Percentiles rank a stretch among this genome's conserved stretches.
Conservation (phyloP, 2,329 filamentous ascomycete species). For the Penicillium sumatraense region DNA sequence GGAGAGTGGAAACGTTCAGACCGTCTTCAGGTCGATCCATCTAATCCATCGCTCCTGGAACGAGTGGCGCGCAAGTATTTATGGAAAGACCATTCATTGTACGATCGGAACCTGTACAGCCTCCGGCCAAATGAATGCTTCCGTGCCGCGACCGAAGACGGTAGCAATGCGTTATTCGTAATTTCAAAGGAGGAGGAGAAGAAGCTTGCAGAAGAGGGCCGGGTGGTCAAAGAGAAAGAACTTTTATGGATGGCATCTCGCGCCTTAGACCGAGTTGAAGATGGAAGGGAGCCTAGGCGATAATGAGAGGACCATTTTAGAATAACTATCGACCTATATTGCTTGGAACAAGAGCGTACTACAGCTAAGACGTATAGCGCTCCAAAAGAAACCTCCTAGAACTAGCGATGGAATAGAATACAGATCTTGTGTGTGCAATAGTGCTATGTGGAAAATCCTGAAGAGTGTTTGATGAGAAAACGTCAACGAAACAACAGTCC, state of each 20-base stretch:
- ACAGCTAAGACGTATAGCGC: not conserved
- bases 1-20: constrained; percentile 16
- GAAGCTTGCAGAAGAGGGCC: constrained; percentile 1
- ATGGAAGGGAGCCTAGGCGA: constrained; percentile 3
- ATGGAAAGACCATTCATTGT: constrained; percentile 19
- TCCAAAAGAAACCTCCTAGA: not conserved
- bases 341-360: not conserved
- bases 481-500: not conserved
- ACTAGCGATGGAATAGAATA: not conserved
- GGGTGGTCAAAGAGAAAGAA: constrained; percentile 6
- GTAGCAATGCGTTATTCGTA: constrained; percentile 6
- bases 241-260: constrained; percentile 6
- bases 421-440: not conserved
- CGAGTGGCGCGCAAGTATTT: constrained; percentile 17
- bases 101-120: constrained; percentile 13
- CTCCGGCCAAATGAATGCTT: constrained; percentile 14
- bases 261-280: constrained; percentile 4
- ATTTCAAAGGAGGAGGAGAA: constrained; percentile 5
- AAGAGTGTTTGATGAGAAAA: not conserved
- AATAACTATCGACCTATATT: constrained; percentile 1
- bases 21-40: constrained; percentile 12
- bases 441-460: not conserved
- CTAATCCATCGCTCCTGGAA: constrained; percentile 15
- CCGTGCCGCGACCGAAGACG: constrained; percentile 5
- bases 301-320: constrained; percentile 7